Evolutionary conservation across 2,329 filamentous ascomycete species (phyloP), one percentile per base, ranked within the genome.

Genomic region (Scedosporium minutisporum): DNA sequence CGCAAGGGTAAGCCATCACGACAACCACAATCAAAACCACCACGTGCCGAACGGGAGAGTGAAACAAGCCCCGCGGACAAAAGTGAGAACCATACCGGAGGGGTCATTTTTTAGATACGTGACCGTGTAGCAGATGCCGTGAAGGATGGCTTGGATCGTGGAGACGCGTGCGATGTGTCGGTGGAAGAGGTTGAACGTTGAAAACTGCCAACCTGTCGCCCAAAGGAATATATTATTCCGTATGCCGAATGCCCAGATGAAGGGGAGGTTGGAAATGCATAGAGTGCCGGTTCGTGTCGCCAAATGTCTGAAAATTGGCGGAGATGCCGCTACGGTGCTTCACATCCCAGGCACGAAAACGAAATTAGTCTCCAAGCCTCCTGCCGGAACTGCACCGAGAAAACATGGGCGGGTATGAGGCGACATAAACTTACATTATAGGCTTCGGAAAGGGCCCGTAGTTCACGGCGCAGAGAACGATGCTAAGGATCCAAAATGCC

Each of bases 231-330:
- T 23, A 12, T 59, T 59, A n/a, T 59, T 59, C 14, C 57, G 27
- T 12, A 29, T 27, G 51, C 51, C 51, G 63, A 2, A 66, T 18
- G 1, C 53, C 66, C 66, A 67, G 46, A 67, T 58, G 16, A 66
- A 61, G 12, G 66, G 65, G 2, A 68, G 53, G 60, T 64, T 65
- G 61, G 61, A 63, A 16, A 66, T 64, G 4, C 59, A 53, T 44
- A 67, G 57, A 38, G 55, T 63, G 38, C 68, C 68, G 2, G 67
- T 67, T 27, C 68, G 67, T 44, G 67, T 65, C 23, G 64, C 61
- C 4, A 68, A 16, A 23, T 65, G 67, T 16, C 63, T 48, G 63
- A 61, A 65, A 48, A 67, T 33, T 53, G 65, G 65, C 4, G 64
- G 9, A 0, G 66, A 12, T n/a, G 42, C 10, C 42, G 42, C 42